Base-by-base conservation (phyloP, 2,329 filamentous ascomycete species). In the Phialocephala subalpina region DNA sequence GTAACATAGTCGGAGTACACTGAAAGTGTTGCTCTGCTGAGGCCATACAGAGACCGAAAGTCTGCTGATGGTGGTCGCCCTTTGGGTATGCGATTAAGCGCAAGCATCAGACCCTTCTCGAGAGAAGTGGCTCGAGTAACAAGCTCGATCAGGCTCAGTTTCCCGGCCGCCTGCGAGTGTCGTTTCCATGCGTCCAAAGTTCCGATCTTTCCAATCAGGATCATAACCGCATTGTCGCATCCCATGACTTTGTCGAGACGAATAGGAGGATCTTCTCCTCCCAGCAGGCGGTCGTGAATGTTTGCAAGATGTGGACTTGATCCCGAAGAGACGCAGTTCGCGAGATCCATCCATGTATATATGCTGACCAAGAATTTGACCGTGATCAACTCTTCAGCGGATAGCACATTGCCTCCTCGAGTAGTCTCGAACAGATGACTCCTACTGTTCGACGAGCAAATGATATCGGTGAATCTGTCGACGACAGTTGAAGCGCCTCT, bases 141-240 rank as follows among this genome's bases (percentile, higher is more conserved):
- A 1, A 87, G 79, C 60, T 85, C 80, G 1, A 73, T 65, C 6
- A 74, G 62, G 11, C 82, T 83, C 1, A 88, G 75, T 0, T 78
- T 78, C 3, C 82, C 82, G 6, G 72, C 69, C 38, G 73, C 72
- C 59, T 78, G 82, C 70, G 81, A 79, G 25, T 81, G 77, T 71
- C 83, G 82, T 76, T 89, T 90, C 86, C 86, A 88, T 0, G 82
- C 78, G 55, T 84, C 82, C 2, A 90, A 79, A 1, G 79, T 73
- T 5, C 84, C 79, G 45, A 86, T 82, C 35, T 87, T 81, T 16
- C 81, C 82, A 35, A 90, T 80, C 7, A 80, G 75, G 36, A 84
- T 76, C 53, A 90, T 67, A 1, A 82, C 82, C 84, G 84, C 86
- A 74, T 87, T 88, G 58, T 85, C 78, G 63, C 86, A 79, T 2